Conservation (phyloP, 495 filamentous ascomycete genomes). For the Neurospora sp. region DNA sequence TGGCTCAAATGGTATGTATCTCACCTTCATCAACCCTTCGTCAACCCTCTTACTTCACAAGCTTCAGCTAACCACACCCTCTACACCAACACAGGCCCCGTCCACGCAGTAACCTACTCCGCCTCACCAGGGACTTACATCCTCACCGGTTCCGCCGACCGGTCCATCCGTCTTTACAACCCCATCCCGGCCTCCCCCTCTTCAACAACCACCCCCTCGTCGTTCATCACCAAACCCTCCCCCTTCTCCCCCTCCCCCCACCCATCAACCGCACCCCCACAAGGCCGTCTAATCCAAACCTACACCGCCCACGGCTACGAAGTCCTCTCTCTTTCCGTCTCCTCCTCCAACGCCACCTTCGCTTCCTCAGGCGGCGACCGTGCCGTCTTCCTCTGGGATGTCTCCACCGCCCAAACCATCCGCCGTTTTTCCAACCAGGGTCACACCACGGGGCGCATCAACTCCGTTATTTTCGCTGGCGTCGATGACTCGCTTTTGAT, state of each 20-base stretch:
- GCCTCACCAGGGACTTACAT: slow-evolving; percentile 61
- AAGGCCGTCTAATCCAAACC: slow-evolving; percentile 58
- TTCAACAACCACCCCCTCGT: slow-evolving; percentile 13
- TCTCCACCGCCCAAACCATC: slow-evolving; percentile 61
- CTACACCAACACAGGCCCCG: slow-evolving; percentile 40
- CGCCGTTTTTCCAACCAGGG: slow-evolving; percentile 58
- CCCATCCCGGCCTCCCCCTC: slow-evolving; percentile 18
- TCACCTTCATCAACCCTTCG: neutral
- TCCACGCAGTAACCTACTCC: slow-evolving; percentile 66
- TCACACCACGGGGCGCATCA: slow-evolving; percentile 57
- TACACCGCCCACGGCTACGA: slow-evolving; percentile 87
- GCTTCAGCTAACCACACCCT: neutral
- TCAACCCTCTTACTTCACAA: neutral
- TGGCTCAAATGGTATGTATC: slow-evolving; percentile 27
- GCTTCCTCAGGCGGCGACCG: slow-evolving; percentile 79
- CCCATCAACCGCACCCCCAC: slow-evolving; percentile 21
- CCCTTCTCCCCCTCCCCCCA: neutral
- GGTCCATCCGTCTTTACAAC: slow-evolving; percentile 73
- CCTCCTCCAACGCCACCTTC: slow-evolving; percentile 71
- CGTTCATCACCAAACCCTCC: slow-evolving; percentile 8
- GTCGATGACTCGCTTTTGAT: slow-evolving; percentile 59
- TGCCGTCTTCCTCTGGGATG: slow-evolving; percentile 89
- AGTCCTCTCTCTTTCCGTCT: slow-evolving; percentile 69
- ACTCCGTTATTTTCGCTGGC: slow-evolving; percentile 68
- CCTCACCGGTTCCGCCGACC: slow-evolving; percentile 80